phyloP scores from a whole-genome alignment of 192 early-diverging fungal genomes.

The Umbelopsis vinacea region DNA sequence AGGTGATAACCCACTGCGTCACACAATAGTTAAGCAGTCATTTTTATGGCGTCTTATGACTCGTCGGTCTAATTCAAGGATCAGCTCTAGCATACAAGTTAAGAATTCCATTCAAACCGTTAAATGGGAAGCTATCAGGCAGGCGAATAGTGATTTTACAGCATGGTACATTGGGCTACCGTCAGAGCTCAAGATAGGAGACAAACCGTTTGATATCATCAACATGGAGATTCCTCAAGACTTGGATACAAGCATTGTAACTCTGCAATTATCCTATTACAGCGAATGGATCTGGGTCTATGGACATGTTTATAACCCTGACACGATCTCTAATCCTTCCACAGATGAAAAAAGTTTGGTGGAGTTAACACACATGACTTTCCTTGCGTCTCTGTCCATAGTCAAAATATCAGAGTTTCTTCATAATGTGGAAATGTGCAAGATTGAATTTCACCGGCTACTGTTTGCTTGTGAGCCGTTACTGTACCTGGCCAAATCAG shows the following conservation, averaged over 20 bases:
- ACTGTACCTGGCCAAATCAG: background rate
- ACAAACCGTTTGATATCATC: background rate
- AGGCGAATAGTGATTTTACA: background rate
- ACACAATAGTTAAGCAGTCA: background rate
- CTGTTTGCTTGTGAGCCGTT: background rate
- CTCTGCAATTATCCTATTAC: background rate
- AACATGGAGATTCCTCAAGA: background rate
- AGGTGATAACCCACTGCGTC: background rate
- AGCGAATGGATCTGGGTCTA: conserved; percentile 7
- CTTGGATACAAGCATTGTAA: background rate
- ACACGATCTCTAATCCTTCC: background rate
- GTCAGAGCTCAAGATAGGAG: background rate
- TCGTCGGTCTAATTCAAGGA: background rate
- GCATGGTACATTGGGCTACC: background rate
- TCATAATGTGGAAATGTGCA: background rate
- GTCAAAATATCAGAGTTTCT: background rate
- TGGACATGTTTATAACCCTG: background rate
- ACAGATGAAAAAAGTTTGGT: background rate
- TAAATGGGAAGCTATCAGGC: background rate
- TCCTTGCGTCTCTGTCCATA: background rate
- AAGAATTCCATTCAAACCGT: background rate
- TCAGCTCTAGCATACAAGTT: background rate
- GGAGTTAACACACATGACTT: background rate
- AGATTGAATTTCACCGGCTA: background rate
- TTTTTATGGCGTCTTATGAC: background rate